phyloP scores from a whole-genome alignment of 345 rosid species.

The Aethionema arabicum region DNA sequence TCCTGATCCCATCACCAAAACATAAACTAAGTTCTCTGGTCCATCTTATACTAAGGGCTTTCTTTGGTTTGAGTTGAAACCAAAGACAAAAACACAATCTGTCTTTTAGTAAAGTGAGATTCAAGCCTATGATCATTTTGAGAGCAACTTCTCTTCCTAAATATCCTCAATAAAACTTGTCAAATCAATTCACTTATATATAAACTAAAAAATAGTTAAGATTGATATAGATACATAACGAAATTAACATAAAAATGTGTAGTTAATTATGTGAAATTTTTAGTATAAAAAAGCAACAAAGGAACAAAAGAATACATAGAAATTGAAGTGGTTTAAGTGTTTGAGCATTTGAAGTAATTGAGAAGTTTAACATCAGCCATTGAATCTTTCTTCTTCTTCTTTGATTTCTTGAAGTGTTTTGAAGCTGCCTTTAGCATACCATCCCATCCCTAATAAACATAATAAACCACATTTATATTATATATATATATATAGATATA shows the following conservation, averaged over 20 bases:
- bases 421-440: constrained; percentile 71
- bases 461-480: background rate
- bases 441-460: constrained; percentile 58
- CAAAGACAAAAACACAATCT: too few species aligned
- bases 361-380: constrained; percentile 45
- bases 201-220: background rate
- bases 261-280: too few species aligned
- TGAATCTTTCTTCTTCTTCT: constrained; percentile 48
- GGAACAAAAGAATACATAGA: background rate
- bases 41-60: too few species aligned
- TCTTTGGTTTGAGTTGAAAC: too few species aligned
- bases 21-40: too few species aligned
- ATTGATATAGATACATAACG: background rate
- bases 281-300: background rate
- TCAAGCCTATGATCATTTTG: too few species aligned
- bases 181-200: background rate
- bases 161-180: too few species aligned
- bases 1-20: too few species aligned
- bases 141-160: too few species aligned
- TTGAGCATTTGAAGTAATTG: constrained; percentile 39
- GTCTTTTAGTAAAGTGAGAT: too few species aligned
- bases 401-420: constrained; percentile 76
- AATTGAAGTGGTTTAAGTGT: background rate
- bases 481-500: too few species aligned
- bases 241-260: too few species aligned